Base-by-base conservation (phyloP, 1,284 basidiomycete genomes). In the Cryptococcus sp. region DNA sequence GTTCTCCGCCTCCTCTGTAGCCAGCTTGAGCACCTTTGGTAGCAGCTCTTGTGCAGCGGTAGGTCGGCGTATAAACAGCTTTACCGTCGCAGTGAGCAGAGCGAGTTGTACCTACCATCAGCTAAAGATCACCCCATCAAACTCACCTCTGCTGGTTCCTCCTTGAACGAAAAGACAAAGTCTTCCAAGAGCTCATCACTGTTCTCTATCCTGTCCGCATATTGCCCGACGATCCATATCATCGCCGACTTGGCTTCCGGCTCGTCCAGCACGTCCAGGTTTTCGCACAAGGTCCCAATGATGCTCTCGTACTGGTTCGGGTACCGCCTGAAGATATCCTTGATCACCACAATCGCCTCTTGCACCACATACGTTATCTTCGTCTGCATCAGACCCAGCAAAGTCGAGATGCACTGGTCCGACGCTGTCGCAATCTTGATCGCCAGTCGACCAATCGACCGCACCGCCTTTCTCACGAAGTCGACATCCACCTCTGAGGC, bases 161-260 rank as follows among this genome's bases (percentile, higher is more conserved):
- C 94, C 35, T 80, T 83, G 75, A 97, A 98, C 2, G 85, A 80
- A 57, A 94, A 89, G 25, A 97, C 85, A 63, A 97, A 97, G 49
- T 86, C 84, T 14, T 83, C 82, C 51, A 98, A 77, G 33, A 97
- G 77, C 65, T 97, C 94, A 68, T 88, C 91, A 9, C 89, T 88
- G 59, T 98, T 98, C 63, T 93, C 88, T 59, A 97, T 97, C 74
- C 92, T 90, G 70, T 87, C 87, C 12, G 94, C 90, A 67, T 98
- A 97, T 75, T 97, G 92, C 44, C 94, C 94, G 47, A 98, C 86
- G 62, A 98, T 97, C 94, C 94, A 98, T 64, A 98, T 97, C 52
- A 98, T 80, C 7, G 92, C 91, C 0, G 94, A 88, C 70, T 97
- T 97, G 5, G 94, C 94, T 68, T 98, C 95, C 14, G 94, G 93